A percentile compares a stretch with the other conserved stretches of the same genome.
These are phyloP conservation scores for Aspergillus arachidicola DNA, from an alignment of 2,329 filamentous ascomycete genomes.

Conservation along the genomic window DNA sequence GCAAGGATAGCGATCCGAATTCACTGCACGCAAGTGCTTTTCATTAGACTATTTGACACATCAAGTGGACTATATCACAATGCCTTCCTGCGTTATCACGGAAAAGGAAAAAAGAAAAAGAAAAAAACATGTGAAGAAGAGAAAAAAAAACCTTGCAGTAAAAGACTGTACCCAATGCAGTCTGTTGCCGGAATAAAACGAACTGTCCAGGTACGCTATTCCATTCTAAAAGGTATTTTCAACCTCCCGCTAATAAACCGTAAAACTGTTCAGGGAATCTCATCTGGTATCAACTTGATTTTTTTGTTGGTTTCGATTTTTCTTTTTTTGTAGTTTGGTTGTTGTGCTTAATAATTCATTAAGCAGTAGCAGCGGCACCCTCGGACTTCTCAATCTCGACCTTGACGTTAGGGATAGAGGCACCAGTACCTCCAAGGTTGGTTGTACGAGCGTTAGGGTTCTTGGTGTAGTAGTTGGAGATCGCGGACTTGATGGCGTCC, in stretches of 20 bases:
- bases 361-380: slow-evolving; percentile 29
- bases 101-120: slow-evolving; percentile 19
- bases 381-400: slow-evolving; percentile 47
- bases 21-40: slow-evolving; percentile 14
- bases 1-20: neutral
- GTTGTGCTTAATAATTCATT: slow-evolving; percentile 14
- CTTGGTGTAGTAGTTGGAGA: slow-evolving; percentile 88
- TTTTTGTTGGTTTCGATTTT: slow-evolving; percentile 14
- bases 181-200: slow-evolving; percentile 3
- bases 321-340: slow-evolving; percentile 10
- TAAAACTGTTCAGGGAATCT: slow-evolving; percentile 10
- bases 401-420: slow-evolving; percentile 63
- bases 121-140: slow-evolving; percentile 4
- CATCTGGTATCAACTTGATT: slow-evolving; percentile 13
- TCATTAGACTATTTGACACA: slow-evolving; percentile 15
- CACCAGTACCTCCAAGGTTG: slow-evolving; percentile 73
- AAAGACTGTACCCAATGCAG: slow-evolving; percentile 32
- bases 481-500: slow-evolving; percentile 89
- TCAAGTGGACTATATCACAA: slow-evolving; percentile 14
- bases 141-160: slow-evolving; percentile 1
- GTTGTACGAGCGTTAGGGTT: slow-evolving; percentile 76
- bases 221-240: slow-evolving; percentile 19
- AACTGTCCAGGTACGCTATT: neutral
- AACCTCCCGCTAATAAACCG: slow-evolving; percentile 7
- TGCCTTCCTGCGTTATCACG: slow-evolving; percentile 21